phyloP scores from a whole-genome alignment of 2,329 filamentous ascomycete species.

The Colletotrichum somersetense region DNA sequence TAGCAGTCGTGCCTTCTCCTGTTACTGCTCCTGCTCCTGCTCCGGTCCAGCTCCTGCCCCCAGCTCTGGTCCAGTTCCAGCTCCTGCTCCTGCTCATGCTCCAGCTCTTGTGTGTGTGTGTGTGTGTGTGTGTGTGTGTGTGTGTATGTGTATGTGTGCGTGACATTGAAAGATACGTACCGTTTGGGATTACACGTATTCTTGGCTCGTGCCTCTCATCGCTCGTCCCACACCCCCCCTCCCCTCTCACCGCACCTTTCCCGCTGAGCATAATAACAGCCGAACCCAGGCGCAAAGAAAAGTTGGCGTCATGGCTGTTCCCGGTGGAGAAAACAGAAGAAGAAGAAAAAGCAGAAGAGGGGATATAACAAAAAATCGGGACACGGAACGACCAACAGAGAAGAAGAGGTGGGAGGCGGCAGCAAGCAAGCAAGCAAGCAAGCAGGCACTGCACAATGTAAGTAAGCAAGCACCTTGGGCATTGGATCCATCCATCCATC shows the following conservation, averaged over 20 bases:
- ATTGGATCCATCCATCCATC: neutral
- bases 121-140: neutral
- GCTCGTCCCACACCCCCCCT: constrained; percentile 35
- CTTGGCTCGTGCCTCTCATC: constrained; percentile 9
- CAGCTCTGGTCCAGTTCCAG: neutral
- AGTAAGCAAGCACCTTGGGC: neutral
- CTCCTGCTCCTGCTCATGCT: neutral
- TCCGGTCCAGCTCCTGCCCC: neutral
- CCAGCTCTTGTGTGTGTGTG: neutral
- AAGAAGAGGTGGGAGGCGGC: neutral
- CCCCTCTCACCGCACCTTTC: constrained; percentile 38
- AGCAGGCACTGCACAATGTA: too few relatives aligned
- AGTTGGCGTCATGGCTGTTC: constrained; percentile 5
- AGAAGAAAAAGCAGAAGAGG: neutral
- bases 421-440: neutral
- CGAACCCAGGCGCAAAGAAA: constrained; percentile 11
- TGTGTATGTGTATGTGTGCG: neutral
- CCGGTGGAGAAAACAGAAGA: neutral
- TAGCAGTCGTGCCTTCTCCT: neutral
- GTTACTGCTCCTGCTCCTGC: neutral
- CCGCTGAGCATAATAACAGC: constrained; percentile 16
- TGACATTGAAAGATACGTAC: neutral
- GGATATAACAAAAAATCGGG: too few relatives aligned
- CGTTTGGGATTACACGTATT: neutral
- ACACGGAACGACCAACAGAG: too few relatives aligned